These are phyloP conservation scores for Talaromyces funiculosus DNA, from an alignment of 2,329 filamentous ascomycete species.

Conservation along the genomic window DNA sequence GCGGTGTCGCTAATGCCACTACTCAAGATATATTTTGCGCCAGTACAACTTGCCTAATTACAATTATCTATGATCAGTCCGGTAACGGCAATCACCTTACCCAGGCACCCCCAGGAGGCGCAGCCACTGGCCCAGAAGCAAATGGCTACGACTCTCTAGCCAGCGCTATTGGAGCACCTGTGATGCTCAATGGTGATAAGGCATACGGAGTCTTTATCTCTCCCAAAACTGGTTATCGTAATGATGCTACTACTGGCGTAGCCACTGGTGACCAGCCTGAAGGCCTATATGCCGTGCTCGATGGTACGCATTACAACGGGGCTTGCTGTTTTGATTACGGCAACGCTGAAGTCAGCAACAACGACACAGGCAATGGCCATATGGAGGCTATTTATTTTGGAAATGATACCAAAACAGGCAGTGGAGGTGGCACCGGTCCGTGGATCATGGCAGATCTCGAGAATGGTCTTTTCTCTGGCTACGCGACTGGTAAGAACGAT, in stretches of 20 bases:
- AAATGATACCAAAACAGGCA: conserved; percentile 50
- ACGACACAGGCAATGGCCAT: conserved; percentile 56
- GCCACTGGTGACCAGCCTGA: conserved; percentile 51
- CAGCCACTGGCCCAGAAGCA: conserved; percentile 50
- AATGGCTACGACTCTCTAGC: conserved; percentile 58
- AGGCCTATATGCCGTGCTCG: conserved; percentile 31
- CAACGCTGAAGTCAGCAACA: conserved; percentile 50
- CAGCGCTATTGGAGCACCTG: conserved; percentile 55
- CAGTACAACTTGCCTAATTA: conserved; percentile 58
- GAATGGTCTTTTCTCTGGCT: conserved; percentile 59
- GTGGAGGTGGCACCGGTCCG: conserved; percentile 54
- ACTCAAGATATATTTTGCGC: conserved; percentile 58
- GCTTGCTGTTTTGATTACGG: conserved; percentile 50
- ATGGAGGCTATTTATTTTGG: conserved; percentile 68
- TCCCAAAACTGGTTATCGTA: conserved; percentile 59
- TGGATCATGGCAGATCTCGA: conserved; percentile 68
- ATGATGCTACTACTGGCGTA: conserved; percentile 48
- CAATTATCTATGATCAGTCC: conserved; percentile 62
- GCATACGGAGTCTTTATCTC: conserved; percentile 60
- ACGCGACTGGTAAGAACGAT: conserved; percentile 42
- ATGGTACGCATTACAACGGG: conserved; percentile 31
- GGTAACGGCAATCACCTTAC: conserved; percentile 58
- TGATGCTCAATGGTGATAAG: conserved; percentile 56
- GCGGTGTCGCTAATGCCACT: conserved; percentile 58
- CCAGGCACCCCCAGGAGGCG: conserved; percentile 53